Evolutionary conservation across 2,329 filamentous ascomycete species (phyloP).

Genomic region (Colletotrichum godetiae): DNA sequence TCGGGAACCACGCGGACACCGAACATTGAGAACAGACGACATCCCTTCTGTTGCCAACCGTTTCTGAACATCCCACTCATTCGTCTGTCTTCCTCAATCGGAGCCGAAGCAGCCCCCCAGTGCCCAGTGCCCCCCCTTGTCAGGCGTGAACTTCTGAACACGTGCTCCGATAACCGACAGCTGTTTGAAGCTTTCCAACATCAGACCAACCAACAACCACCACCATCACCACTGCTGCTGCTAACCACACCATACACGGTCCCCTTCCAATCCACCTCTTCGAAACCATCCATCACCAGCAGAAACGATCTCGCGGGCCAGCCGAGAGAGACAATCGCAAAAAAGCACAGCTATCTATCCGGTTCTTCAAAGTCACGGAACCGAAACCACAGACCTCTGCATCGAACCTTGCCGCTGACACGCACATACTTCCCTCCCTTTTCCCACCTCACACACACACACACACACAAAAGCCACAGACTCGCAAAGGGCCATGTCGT

Average conservation of each 20-base stretch:
- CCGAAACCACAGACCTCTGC: conserved; percentile 18
- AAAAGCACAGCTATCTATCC: conserved; percentile 1
- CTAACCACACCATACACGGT: conserved; percentile 2
- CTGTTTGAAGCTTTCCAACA: conserved; percentile 28
- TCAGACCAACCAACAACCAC: conserved; percentile 22
- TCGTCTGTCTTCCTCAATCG: neutral
- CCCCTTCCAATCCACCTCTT: neutral
- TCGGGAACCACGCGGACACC: neutral
- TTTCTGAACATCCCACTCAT: neutral
- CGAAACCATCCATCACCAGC: conserved; percentile 7
- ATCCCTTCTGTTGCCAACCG: neutral
- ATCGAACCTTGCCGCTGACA: neutral
- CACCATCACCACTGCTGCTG: neutral
- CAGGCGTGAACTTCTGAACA: conserved; percentile 25
- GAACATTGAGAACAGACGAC: conserved; percentile 21
- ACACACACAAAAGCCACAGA: conserved; percentile 13
- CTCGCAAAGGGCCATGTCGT: conserved; percentile 59
- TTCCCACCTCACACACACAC: conserved; percentile 18
- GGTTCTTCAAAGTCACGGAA: neutral
- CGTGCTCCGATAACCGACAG: conserved; percentile 30
- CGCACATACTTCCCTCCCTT: conserved; percentile 6
- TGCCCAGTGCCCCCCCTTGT: conserved; percentile 7
- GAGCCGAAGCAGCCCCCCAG: neutral
- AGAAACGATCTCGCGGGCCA: neutral
- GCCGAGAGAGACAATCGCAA: neutral